These are phyloP conservation scores for Aphanomyces cochlioides DNA, from an alignment of 352 stramenopile species.

Conservation along the genomic window DNA sequence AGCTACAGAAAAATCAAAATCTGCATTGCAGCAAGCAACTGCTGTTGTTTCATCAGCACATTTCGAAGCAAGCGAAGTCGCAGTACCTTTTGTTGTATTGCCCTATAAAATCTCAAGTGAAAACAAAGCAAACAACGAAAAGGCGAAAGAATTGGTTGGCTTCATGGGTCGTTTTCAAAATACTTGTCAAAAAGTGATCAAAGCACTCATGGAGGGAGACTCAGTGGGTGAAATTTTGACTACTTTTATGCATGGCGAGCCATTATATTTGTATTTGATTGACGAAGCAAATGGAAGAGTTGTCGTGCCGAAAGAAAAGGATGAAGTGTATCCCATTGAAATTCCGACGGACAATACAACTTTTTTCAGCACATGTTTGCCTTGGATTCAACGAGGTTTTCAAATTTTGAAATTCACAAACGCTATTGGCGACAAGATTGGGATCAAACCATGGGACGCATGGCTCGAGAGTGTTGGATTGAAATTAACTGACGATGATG, in stretches of 20 bases:
- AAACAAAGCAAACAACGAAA: too few species aligned
- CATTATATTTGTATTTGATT: conserved; percentile 2
- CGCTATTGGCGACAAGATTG: background rate
- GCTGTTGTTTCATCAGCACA: background rate
- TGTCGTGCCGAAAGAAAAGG: background rate
- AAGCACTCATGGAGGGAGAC: background rate
- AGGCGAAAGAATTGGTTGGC: too few species aligned
- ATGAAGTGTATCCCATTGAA: conserved; percentile 3
- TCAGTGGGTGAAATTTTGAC: background rate
- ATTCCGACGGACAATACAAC: background rate
- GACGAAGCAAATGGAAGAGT: background rate
- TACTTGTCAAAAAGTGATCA: background rate
- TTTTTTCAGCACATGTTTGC: background rate
- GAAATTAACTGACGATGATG: background rate
- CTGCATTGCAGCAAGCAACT: background rate
- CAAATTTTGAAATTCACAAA: background rate
- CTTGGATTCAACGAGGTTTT: background rate
- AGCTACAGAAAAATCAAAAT: background rate
- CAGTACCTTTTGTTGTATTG: background rate
- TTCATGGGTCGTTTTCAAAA: too few species aligned
- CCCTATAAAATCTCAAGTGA: background rate
- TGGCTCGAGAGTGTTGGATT: background rate
- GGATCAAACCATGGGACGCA: background rate
- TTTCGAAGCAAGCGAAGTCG: conserved; percentile 1
- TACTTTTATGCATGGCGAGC: background rate